Evolutionary conservation across 345 rosid genomes (phyloP).

Genomic region (Triadica sebifera): DNA sequence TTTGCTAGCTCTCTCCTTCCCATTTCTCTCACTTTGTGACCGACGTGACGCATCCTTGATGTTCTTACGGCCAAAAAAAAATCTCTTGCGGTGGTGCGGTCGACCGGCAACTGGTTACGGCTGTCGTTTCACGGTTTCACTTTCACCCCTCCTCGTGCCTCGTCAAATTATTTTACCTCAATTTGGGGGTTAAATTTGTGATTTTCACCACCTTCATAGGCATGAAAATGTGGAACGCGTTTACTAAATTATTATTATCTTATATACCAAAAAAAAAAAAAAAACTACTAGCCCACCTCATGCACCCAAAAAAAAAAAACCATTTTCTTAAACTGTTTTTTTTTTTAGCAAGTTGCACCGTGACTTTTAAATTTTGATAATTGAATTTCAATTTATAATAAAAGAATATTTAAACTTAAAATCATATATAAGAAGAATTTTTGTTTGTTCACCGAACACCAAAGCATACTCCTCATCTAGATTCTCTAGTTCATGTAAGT

Average conservation of each 20-base stretch:
- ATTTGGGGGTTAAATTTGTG: background rate
- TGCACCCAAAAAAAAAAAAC: too few relatives aligned
- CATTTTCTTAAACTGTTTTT: too few relatives aligned
- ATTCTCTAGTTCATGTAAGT: too few relatives aligned
- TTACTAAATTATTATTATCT: background rate
- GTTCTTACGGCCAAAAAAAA: background rate
- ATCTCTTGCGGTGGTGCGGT: background rate
- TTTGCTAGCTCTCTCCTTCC: slow-evolving; percentile 58
- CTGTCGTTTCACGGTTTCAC: background rate
- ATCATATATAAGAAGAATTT: too few relatives aligned
- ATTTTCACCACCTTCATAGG: slow-evolving; percentile 5
- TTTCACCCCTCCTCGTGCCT: background rate
- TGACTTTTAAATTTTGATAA: too few relatives aligned
- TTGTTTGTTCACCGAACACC: too few relatives aligned
- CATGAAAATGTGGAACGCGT: background rate
- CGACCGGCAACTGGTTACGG: slow-evolving; percentile 7
- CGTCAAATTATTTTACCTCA: background rate
- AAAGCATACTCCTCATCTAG: too few relatives aligned
- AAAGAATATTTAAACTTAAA: too few relatives aligned
- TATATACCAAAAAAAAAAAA: too few relatives aligned
- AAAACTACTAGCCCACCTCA: too few relatives aligned
- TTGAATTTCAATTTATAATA: too few relatives aligned
- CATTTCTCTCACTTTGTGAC: slow-evolving; percentile 28
- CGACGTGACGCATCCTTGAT: slow-evolving; percentile 1
- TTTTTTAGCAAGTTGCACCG: too few relatives aligned